Conservation (phyloP, 192 early-diverging fungal genomes). For the Podila epigama region DNA sequence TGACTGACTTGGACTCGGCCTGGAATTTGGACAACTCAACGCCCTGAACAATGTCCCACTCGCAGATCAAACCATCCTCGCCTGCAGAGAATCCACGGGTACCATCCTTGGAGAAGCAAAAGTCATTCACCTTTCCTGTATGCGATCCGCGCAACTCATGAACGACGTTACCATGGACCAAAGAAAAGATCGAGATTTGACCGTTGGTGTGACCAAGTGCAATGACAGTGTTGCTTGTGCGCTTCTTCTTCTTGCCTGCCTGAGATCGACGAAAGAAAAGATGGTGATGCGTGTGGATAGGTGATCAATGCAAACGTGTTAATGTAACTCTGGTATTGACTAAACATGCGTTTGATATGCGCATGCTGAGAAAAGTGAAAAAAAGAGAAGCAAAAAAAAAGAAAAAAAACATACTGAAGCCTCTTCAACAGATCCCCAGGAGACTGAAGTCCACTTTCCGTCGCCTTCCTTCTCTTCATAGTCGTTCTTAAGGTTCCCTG, state of each 20-base stretch:
- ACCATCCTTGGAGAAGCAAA: conserved; percentile 56
- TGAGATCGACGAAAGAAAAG: neutral
- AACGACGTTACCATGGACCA: conserved; percentile 55
- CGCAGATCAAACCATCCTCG: conserved; percentile 58
- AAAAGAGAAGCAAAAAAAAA: neutral
- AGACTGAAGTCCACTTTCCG: conserved; percentile 59
- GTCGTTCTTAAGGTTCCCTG: conserved; percentile 59
- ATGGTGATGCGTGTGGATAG: neutral
- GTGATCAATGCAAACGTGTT: neutral
- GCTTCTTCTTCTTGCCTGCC: conserved; percentile 51
- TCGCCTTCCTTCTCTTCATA: conserved; percentile 57
- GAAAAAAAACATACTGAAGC: conserved; percentile 9
- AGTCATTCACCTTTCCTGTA: conserved; percentile 55
- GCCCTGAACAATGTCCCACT: conserved; percentile 62
- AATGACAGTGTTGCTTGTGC: conserved; percentile 45
- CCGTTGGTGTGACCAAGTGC: conserved; percentile 61
- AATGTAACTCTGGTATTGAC: too few relatives aligned
- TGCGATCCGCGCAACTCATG: conserved; percentile 54
- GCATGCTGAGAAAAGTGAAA: neutral
- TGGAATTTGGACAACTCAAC: conserved; percentile 59
- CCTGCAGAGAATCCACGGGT: conserved; percentile 56
- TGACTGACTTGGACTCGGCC: conserved; percentile 55
- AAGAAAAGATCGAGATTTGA: conserved; percentile 57
- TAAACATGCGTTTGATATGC: neutral
- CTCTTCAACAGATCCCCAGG: conserved; percentile 56